Evolutionary conservation across 169 alveolate species (phyloP).

Genomic region (Plasmodium berghei): DNA sequence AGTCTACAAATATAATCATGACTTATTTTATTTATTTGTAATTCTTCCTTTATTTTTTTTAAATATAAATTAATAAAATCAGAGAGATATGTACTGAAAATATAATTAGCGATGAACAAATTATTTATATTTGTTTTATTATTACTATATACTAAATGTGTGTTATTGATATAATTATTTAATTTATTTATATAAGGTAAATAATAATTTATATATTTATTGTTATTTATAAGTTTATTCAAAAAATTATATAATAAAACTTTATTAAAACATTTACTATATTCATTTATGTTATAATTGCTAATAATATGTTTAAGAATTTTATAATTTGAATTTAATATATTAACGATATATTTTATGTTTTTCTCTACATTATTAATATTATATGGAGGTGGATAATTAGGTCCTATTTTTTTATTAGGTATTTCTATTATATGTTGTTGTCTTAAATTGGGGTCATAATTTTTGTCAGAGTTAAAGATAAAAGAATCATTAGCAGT

Average conservation of each 20-base stretch:
- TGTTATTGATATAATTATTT: background rate
- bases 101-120: conserved; percentile 37
- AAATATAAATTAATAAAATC: conserved; percentile 39
- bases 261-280: conserved; percentile 23
- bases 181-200: conserved; percentile 5
- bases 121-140: conserved; percentile 37
- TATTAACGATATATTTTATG: conserved; percentile 55
- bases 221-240: conserved; percentile 14
- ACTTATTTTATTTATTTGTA: background rate
- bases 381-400: background rate
- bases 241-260: conserved; percentile 25
- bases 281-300: conserved; percentile 16
- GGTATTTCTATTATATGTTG: background rate
- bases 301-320: conserved; percentile 23
- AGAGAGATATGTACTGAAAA: conserved; percentile 7
- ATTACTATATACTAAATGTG: background rate
- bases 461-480: too few relatives aligned
- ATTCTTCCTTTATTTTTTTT: background rate
- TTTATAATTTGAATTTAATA: conserved; percentile 49
- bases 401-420: background rate
- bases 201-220: background rate
- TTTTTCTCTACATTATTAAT: conserved; percentile 6
- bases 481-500: too few relatives aligned
- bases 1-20: background rate
- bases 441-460: too few relatives aligned